These are phyloP conservation scores for Pseudopyrenochaeta lycopersici DNA, from an alignment of 2,329 filamentous ascomycete species.

Conservation along the genomic window DNA sequence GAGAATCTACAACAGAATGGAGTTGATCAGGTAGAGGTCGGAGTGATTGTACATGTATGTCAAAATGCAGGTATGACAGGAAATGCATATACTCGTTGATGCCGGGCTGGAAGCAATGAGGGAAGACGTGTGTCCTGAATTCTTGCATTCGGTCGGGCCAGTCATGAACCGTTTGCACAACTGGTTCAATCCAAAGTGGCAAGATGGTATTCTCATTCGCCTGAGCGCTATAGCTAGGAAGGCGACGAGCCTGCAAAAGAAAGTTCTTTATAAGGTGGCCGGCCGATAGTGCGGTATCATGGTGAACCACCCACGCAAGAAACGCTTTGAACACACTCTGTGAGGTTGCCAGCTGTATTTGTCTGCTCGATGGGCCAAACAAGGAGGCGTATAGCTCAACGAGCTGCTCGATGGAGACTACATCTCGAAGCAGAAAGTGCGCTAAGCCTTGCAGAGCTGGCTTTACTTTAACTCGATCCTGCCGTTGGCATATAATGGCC, in stretches of 20 bases:
- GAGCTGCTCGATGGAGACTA: conserved; percentile 55
- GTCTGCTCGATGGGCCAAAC: conserved; percentile 6
- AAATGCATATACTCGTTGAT: conserved; percentile 52
- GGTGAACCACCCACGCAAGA: conserved; percentile 50
- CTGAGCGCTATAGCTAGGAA: conserved; percentile 14
- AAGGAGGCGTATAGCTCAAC: conserved; percentile 51
- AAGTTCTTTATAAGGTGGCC: conserved; percentile 50
- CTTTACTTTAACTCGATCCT: conserved; percentile 71
- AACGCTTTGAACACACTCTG: conserved; percentile 36
- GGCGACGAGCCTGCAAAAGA: conserved; percentile 36
- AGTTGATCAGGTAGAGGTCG: conserved; percentile 26
- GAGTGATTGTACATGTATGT: conserved; percentile 31
- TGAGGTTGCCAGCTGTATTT: conserved; percentile 3
- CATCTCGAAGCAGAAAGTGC: conserved; percentile 69
- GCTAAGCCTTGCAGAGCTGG: conserved; percentile 74
- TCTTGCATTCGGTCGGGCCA: conserved; percentile 50
- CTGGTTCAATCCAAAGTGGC: conserved; percentile 51
- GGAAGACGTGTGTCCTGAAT: conserved; percentile 58
- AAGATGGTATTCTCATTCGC: conserved; percentile 2
- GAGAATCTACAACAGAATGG: conserved; percentile 1
- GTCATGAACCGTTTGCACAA: conserved; percentile 40
- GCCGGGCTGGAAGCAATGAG: conserved; percentile 55
- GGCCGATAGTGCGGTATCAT: conserved; percentile 51
- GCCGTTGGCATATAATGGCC: conserved; percentile 67
- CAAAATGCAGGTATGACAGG: conserved; percentile 50